Percentiles rank a stretch among this genome's conserved stretches.
These are phyloP conservation scores for Microascus cirrosus DNA, from an alignment of 2,329 filamentous ascomycete genomes.

Conservation along the genomic window DNA sequence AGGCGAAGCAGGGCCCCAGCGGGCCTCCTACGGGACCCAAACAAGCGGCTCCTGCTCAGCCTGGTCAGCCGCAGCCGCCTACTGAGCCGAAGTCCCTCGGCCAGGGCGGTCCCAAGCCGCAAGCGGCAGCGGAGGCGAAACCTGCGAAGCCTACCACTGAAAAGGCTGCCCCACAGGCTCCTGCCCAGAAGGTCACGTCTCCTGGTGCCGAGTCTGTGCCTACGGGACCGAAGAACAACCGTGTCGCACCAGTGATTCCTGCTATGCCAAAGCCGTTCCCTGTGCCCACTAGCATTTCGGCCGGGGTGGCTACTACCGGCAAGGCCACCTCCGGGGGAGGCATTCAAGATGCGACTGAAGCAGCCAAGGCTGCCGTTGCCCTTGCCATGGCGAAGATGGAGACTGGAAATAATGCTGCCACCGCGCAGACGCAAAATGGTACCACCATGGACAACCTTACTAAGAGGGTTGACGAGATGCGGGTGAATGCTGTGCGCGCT, in stretches of 20 bases:
- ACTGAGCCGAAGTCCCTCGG: slow-evolving; percentile 41
- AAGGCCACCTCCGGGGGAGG: slow-evolving; percentile 25
- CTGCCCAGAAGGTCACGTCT: slow-evolving; percentile 27
- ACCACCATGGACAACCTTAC: slow-evolving; percentile 59
- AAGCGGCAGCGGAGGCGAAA: slow-evolving; percentile 6
- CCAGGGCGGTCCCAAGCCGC: slow-evolving; percentile 32
- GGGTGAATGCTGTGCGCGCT: slow-evolving; percentile 45
- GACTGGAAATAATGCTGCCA: slow-evolving; percentile 17
- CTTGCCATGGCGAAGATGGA: slow-evolving; percentile 66
- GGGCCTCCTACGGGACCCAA: slow-evolving; percentile 38
- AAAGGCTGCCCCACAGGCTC: slow-evolving; percentile 11
- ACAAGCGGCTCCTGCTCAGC: slow-evolving; percentile 31
- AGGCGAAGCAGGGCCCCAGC: slow-evolving; percentile 37
- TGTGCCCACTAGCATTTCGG: slow-evolving; percentile 14
- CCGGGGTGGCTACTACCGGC: slow-evolving; percentile 16
- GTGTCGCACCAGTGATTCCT: slow-evolving; percentile 53
- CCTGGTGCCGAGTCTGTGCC: slow-evolving; percentile 20
- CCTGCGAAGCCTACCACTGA: background rate
- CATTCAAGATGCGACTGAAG: slow-evolving; percentile 59
- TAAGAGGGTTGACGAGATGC: slow-evolving; percentile 68
- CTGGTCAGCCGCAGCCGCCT: slow-evolving; percentile 23
- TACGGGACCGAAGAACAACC: slow-evolving; percentile 36
- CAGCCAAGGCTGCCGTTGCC: slow-evolving; percentile 67
- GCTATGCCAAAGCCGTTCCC: slow-evolving; percentile 13
- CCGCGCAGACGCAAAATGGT: slow-evolving; percentile 17